Percentiles rank a stretch among this genome's conserved stretches.
phyloP scores from a whole-genome alignment of 768 basidiomycete genomes.

The Kwoniella pini region DNA sequence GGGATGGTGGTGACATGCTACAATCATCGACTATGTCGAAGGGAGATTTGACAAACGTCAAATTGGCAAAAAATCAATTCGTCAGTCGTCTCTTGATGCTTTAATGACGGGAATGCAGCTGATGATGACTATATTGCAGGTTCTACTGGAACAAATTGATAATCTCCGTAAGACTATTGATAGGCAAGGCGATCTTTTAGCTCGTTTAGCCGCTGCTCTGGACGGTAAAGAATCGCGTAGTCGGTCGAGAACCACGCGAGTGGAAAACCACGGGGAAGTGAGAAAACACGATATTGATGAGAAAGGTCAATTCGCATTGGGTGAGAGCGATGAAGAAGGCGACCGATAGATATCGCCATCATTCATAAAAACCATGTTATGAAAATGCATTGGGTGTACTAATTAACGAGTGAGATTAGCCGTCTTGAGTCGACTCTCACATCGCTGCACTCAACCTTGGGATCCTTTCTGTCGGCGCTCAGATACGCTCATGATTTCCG shows the following conservation, averaged over 20 bases:
- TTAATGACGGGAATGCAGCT: not conserved
- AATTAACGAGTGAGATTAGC: too few species aligned
- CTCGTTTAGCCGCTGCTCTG: slow-evolving; percentile 1
- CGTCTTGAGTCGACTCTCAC: too few species aligned
- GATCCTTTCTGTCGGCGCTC: too few species aligned
- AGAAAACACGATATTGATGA: slow-evolving; percentile 13
- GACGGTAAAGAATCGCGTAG: not conserved
- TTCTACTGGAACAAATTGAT: slow-evolving; percentile 46
- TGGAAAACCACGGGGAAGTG: not conserved
- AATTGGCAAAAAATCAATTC: slow-evolving; percentile 50
- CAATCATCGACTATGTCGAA: slow-evolving; percentile 2
- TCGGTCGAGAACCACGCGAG: not conserved
- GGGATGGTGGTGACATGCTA: slow-evolving; percentile 28
- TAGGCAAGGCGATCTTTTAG: slow-evolving; percentile 48
- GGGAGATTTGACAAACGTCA: slow-evolving; percentile 50
- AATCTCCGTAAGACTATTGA: slow-evolving; percentile 50
- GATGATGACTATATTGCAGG: slow-evolving; percentile 14
- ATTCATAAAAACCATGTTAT: too few species aligned
- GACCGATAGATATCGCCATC: too few species aligned
- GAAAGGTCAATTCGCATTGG: slow-evolving; percentile 34
- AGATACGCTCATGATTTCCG: too few species aligned
- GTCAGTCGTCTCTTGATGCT: slow-evolving; percentile 28
- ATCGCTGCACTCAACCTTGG: too few species aligned
- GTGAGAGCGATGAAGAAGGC: slow-evolving; percentile 35
- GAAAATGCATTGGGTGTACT: too few species aligned